Evolutionary conservation across 2,329 filamentous ascomycete species (phyloP), one percentile per base, ranked within the genome.

Genomic region (Alternaria hordeiaustralica): DNA sequence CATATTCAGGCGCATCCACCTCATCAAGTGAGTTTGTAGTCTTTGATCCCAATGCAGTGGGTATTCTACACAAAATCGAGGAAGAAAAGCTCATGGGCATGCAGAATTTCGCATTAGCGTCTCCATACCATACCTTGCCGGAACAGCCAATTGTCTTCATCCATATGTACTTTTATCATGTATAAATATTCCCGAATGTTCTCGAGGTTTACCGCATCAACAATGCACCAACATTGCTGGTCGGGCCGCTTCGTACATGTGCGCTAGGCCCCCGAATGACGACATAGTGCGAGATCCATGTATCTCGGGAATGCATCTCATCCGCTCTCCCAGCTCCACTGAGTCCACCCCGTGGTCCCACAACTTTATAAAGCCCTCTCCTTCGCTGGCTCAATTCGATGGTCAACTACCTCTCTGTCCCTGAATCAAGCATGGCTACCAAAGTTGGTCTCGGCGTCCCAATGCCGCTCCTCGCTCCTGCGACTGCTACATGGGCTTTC

Each of bases 401-500:
- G 55, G 67, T 69, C 53, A 69, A 68, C 30, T 68, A 68, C 45
- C 43, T 69, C 12, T 66, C 65, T 28, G 63, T 64, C 18, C 60
- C 64, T 53, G 50, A 64, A 25, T 46, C 51, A 57, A 71, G 49
- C 33, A 77, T 75, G 73, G 60, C 72, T 25, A 68, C 67, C 51
- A 76, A 74, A 59, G 60, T 79, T 55, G 78, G 78, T 49, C 72
- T 80, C 58, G 73, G 75, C 41, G 69, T 77, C 41, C 70, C 75
- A 30, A 65, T 77, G 68, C 75, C 72, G 23, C 67, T 75, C 21
- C 69, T 79, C 7, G 70, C 76, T 12, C 78, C 78, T n/a, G 75
- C 78, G 36, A 79, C 80, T 55, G 78, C 80, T 64, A 74, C 75
- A n/a, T 82, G 77, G 77, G 70, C 76, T 30, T 70, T 77, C 33